phyloP scores from a whole-genome alignment of 768 basidiomycete genomes.

The Lentinula raphanica region DNA sequence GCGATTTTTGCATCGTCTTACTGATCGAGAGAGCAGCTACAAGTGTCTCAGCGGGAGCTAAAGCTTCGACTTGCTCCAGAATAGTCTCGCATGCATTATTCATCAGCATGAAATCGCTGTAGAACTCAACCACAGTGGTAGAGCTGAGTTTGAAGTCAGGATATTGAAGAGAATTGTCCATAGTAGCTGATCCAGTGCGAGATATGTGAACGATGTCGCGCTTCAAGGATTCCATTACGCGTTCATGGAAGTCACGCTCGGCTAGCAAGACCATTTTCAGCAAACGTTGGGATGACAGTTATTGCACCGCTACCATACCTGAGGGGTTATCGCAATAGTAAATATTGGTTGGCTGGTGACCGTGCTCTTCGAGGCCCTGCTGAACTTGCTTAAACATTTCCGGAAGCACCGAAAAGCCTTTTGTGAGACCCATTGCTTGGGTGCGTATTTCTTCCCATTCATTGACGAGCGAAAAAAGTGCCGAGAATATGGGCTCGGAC shows the following conservation, averaged over 20 bases:
- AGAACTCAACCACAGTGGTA: neutral
- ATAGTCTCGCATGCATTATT: neutral
- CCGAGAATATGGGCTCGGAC: neutral
- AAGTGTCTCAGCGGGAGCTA: neutral
- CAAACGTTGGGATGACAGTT: neutral
- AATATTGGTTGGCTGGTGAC: neutral
- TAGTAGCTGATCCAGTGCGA: too few relatives aligned
- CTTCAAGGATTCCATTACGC: constrained; percentile 5
- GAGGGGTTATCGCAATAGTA: constrained; percentile 1
- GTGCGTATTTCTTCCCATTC: neutral
- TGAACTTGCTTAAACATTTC: neutral
- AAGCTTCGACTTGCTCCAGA: neutral
- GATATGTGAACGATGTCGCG: too few relatives aligned
- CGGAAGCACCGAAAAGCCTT: neutral
- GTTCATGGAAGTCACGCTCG: constrained; percentile 14
- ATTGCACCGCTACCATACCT: neutral
- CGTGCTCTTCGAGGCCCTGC: neutral
- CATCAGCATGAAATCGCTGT: neutral
- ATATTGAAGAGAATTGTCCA: too few relatives aligned
- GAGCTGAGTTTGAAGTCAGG: neutral
- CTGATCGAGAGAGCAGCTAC: neutral
- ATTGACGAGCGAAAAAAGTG: neutral
- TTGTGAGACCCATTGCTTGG: neutral
- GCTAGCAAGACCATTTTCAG: neutral
- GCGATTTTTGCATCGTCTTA: neutral